These are phyloP conservation scores for Acacia crassicarpa DNA, from an alignment of 306 rosid genomes.

Conservation along the genomic window DNA sequence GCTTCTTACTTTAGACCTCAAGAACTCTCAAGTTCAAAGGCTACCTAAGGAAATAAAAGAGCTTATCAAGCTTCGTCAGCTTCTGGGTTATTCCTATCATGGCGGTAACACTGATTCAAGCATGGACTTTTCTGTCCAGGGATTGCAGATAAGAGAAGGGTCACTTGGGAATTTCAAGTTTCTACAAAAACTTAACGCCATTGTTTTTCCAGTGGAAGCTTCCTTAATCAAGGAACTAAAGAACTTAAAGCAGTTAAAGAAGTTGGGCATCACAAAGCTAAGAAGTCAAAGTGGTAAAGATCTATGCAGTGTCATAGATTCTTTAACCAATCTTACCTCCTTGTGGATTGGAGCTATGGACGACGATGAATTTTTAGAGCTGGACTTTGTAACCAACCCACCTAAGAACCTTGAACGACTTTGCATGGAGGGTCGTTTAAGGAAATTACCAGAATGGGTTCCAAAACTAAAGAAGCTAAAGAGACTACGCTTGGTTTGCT, in stretches of 20 bases:
- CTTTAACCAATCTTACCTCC: not conserved
- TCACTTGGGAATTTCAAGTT: not conserved
- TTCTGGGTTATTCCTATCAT: not conserved
- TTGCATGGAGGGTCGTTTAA: not conserved
- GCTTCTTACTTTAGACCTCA: slow-evolving; percentile 12
- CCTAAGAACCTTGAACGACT: not conserved
- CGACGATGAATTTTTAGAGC: not conserved
- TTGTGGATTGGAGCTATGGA: not conserved
- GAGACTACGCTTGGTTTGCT: not conserved
- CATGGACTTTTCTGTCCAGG: not conserved
- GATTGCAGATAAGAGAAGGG: not conserved
- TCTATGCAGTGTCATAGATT: not conserved
- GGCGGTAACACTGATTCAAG: not conserved
- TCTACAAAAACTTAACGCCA: not conserved
- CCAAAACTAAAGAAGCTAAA: not conserved
- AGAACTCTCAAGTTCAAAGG: not conserved
- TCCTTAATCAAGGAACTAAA: not conserved
- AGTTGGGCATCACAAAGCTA: not conserved
- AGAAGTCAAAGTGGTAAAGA: not conserved
- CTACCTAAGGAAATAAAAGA: not conserved
- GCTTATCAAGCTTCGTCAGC: not conserved
- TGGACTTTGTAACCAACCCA: not conserved
- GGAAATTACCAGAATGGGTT: not conserved
- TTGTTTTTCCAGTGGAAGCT: not conserved
- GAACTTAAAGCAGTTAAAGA: not conserved